A percentile compares a stretch with the other conserved stretches of the same genome.
These are phyloP conservation scores for Phytopythium kandeliae DNA, from an alignment of 352 stramenopile genomes.

Conservation along the genomic window DNA sequence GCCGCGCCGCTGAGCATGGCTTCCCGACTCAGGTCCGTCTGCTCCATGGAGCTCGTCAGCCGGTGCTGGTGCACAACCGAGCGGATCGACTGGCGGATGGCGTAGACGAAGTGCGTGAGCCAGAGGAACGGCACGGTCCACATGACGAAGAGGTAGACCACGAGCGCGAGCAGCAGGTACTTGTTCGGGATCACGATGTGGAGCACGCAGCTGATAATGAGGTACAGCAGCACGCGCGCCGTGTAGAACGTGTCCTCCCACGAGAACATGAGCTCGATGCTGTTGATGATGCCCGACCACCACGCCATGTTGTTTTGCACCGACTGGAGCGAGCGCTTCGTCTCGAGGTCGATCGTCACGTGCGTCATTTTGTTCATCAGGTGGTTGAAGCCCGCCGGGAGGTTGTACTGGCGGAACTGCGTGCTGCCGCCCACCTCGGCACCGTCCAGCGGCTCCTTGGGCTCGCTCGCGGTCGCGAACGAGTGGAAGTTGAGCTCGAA, in stretches of 20 bases:
- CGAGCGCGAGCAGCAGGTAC: conserved; percentile 68
- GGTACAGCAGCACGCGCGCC: conserved; percentile 66
- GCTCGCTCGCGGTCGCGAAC: conserved; percentile 44
- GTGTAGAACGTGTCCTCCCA: conserved; percentile 88
- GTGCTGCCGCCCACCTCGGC: conserved; percentile 32
- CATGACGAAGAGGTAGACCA: conserved; percentile 74
- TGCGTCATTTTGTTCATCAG: conserved; percentile 90
- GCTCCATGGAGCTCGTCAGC: conserved; percentile 51
- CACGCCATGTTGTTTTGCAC: conserved; percentile 89
- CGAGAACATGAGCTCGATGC: conserved; percentile 83
- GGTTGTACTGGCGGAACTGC: conserved; percentile 74
- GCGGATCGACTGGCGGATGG: conserved; percentile 53
- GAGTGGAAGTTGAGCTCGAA: conserved; percentile 83
- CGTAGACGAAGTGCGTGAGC: conserved; percentile 60
- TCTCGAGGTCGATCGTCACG: conserved; percentile 80
- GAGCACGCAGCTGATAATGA: conserved; percentile 81
- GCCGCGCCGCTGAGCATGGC: conserved; percentile 21
- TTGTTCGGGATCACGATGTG: conserved; percentile 84
- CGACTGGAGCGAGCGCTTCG: conserved; percentile 75
- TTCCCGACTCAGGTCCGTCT: conserved; percentile 47
- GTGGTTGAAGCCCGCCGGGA: conserved; percentile 79
- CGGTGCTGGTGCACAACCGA: conserved; percentile 77
- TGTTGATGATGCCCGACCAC: conserved; percentile 81
- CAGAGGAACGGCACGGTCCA: conserved; percentile 80
- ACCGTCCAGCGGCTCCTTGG: conserved; percentile 33